Evolutionary conservation across 2,329 filamentous ascomycete genomes (phyloP).

Genomic region (Colletotrichum sp.): DNA sequence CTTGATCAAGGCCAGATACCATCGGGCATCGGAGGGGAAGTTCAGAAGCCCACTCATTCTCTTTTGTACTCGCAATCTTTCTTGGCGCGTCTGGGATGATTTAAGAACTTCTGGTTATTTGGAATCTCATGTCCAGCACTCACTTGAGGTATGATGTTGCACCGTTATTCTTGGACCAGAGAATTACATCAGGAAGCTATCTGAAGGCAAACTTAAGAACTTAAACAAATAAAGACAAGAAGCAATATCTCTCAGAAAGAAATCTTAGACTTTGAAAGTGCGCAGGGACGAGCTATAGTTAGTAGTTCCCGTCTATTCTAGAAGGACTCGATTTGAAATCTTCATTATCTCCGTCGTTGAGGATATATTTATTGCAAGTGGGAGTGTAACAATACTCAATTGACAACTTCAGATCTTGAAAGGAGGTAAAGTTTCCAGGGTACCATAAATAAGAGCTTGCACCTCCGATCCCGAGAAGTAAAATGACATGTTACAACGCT

Average conservation of each 20-base stretch:
- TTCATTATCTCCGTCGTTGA: fast-evolving
- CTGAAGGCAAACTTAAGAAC: fast-evolving
- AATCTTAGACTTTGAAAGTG: background rate
- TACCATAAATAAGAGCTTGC: background rate
- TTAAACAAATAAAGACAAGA: fast-evolving
- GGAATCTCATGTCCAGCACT: too few species aligned
- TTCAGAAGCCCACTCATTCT: too few species aligned
- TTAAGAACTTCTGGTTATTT: too few species aligned
- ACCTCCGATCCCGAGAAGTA: background rate
- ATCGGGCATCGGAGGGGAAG: too few species aligned
- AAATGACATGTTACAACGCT: background rate
- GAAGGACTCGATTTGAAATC: fast-evolving
- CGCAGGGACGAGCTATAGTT: background rate
- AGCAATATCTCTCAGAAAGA: too few species aligned
- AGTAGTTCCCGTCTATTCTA: background rate
- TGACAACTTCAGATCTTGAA: fast-evolving
- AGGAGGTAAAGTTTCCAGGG: fast-evolving
- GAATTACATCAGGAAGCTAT: background rate
- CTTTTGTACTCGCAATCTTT: too few species aligned
- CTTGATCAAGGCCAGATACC: too few species aligned
- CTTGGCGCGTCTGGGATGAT: too few species aligned
- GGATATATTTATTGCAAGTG: background rate
- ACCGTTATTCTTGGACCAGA: background rate
- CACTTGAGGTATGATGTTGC: fast-evolving
- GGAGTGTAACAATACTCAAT: fast-evolving